Percentiles rank a stretch among this genome's conserved stretches.
Conservation (phyloP, 1,284 basidiomycete species). For the Neolentinus lepideus region DNA sequence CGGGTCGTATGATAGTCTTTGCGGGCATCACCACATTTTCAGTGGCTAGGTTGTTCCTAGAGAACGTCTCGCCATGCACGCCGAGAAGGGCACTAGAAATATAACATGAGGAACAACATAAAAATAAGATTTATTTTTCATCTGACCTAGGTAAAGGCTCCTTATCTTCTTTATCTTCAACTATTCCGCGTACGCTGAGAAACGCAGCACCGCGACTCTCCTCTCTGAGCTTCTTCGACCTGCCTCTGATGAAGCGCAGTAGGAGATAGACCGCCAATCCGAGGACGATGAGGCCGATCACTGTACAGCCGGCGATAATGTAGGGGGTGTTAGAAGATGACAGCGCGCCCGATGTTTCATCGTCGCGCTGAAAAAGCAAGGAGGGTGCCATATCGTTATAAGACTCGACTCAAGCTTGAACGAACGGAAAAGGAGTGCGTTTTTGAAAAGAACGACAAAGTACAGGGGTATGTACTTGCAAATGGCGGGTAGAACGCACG, state of each 20-base stretch:
- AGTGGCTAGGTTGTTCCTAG: slow-evolving; percentile 33
- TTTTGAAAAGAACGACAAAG: not conserved
- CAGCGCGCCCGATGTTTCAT: not conserved
- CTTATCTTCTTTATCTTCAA: slow-evolving; percentile 27
- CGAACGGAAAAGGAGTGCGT: not conserved
- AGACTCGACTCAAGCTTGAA: not conserved
- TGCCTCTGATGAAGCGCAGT: slow-evolving; percentile 32
- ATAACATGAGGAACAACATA: slow-evolving; percentile 1
- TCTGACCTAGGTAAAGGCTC: slow-evolving; percentile 12
- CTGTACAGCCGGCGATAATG: slow-evolving; percentile 39
- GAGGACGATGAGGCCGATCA: slow-evolving; percentile 33
- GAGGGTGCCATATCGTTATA: not conserved
- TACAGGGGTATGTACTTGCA: not conserved
- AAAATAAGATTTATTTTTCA: slow-evolving; percentile 2
- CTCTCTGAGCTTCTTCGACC: slow-evolving; percentile 27
- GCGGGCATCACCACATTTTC: slow-evolving; percentile 45
- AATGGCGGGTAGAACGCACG: not conserved
- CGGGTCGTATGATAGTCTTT: slow-evolving; percentile 31
- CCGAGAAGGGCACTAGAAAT: slow-evolving; percentile 7
- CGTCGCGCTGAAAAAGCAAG: not conserved
- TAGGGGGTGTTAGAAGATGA: slow-evolving; percentile 26
- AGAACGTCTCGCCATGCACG: slow-evolving; percentile 26
- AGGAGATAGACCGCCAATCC: slow-evolving; percentile 32
- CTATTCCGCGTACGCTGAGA: slow-evolving; percentile 38
- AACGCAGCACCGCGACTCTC: slow-evolving; percentile 33